Evolutionary conservation across 2,329 filamentous ascomycete species (phyloP), one percentile per base, ranked within the genome.

Genomic region (Macrophomina phaseolina): DNA sequence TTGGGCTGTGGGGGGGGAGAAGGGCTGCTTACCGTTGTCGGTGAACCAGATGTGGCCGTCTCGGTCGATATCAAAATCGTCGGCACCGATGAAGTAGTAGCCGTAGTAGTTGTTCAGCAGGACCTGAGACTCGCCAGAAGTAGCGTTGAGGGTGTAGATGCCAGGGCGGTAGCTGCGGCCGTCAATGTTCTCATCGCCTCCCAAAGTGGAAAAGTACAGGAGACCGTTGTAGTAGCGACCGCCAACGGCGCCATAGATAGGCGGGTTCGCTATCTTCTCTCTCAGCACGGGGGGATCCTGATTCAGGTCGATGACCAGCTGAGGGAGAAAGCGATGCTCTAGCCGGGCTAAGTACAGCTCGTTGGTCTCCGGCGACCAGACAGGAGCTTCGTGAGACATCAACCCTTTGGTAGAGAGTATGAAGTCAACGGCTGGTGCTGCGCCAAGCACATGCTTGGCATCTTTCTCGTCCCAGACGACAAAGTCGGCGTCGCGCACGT

Each of bases 381-480:
- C 62, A 16, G 68, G 68, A 18, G 68, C 67, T 48, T 69, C 68
- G 48, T 69, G 68, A 9, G 40, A 45, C 8, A 60, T 12, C 3
- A 16, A 1, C 8, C 48, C 30, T 4, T 55, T 36, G 14, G 58
- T n/a, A 5, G 18, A 48, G 62, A 73, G 72, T 3, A 73, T 51
- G 38, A 36, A 61, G 62, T 73, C 70, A 12, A 72, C 23, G 3
- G 46, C 70, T n/a, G 71, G 72, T 4, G 32, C 49, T n/a, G 36
- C 58, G 55, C 72, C 71, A 12, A 73, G 69, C 36, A 71, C 69
- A 9, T 72, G 65, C 4, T 67, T 16, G 3, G 65, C 72, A 36
- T 68, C 64, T 9, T 60, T 42, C 55, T 70, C 55, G 36, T 75
- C 72, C 42, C 74, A 76, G n/a, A 76, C 70, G 3, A 74, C 65